phyloP scores from a whole-genome alignment of 1,284 basidiomycete species.

The Tylopilus sp. region DNA sequence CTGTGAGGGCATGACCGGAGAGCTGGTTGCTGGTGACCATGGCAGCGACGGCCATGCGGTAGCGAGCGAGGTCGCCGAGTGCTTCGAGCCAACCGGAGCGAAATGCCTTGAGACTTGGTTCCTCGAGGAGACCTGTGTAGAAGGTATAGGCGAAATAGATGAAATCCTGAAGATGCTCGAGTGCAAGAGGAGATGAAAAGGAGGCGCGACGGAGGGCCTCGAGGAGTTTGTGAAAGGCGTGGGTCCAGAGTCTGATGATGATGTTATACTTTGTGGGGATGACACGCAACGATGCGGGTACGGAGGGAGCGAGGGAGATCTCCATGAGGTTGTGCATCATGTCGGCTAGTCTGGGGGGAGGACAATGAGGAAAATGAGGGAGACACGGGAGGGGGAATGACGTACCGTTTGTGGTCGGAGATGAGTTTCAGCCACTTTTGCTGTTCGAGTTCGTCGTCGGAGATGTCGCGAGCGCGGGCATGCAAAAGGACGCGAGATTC shows the following conservation, averaged over 20 bases:
- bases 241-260: constrained; percentile 89
- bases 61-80: constrained; percentile 91
- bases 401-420: constrained; percentile 67
- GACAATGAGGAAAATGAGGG: constrained; percentile 3
- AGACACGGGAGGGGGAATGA: not conserved
- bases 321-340: constrained; percentile 84
- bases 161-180: constrained; percentile 84
- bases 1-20: constrained; percentile 42
- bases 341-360: constrained; percentile 69
- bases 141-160: constrained; percentile 95
- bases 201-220: constrained; percentile 86
- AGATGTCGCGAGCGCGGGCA: constrained; percentile 35
- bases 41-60: constrained; percentile 88
- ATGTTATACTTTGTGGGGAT: constrained; percentile 95
- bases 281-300: constrained; percentile 83
- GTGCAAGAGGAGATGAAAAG: constrained; percentile 53
- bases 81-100: constrained; percentile 91
- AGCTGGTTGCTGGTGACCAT: constrained; percentile 50
- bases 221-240: constrained; percentile 85
- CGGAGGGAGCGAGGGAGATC: constrained; percentile 80
- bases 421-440: constrained; percentile 66
- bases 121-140: constrained; percentile 87
- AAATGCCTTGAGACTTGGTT: constrained; percentile 69
- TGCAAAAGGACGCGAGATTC: constrained; percentile 55
- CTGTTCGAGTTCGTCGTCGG: constrained; percentile 54